Evolutionary conservation across 208 protist species (phyloP).

Genomic region (Plasmodiophora brassicae): DNA sequence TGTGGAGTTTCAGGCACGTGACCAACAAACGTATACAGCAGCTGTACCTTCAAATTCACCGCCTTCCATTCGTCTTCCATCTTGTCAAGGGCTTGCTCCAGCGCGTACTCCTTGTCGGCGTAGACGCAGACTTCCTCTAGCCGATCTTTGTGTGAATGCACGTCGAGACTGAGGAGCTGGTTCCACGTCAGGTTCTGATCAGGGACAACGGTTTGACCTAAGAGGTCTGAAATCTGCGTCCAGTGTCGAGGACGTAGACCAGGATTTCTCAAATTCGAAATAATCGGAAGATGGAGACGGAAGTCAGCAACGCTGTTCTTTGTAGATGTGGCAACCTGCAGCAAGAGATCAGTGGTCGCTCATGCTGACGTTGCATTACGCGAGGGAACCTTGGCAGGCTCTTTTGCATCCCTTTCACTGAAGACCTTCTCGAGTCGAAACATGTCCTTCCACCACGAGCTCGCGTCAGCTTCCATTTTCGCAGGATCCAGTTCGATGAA

Average conservation of each 20-base stretch:
- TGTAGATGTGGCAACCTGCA: conserved; percentile 68
- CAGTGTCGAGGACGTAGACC: conserved; percentile 65
- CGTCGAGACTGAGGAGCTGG: conserved; percentile 73
- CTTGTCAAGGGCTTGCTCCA: conserved; percentile 89
- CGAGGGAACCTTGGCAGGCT: background rate
- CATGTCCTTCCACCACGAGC: background rate
- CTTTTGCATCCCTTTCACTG: background rate
- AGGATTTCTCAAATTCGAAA: conserved; percentile 80
- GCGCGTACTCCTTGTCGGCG: conserved; percentile 89
- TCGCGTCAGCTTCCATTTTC: background rate
- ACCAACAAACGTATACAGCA: background rate
- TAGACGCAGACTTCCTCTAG: conserved; percentile 80
- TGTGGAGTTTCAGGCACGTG: no score
- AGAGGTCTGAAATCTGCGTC: conserved; percentile 72
- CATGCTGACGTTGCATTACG: background rate
- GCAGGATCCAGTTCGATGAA: conserved; percentile 18
- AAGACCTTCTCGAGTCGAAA: background rate
- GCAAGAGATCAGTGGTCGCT: conserved; percentile 71
- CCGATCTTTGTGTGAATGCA: conserved; percentile 75
- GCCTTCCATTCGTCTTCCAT: conserved; percentile 62
- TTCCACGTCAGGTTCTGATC: conserved; percentile 66
- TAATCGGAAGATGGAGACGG: conserved; percentile 81
- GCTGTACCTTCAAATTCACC: conserved; percentile 42
- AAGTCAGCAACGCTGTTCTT: conserved; percentile 82
- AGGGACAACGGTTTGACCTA: conserved; percentile 59